These are phyloP conservation scores for Wickerhamomyces queroliae DNA, from an alignment of 805 yeast species.

Conservation along the genomic window DNA sequence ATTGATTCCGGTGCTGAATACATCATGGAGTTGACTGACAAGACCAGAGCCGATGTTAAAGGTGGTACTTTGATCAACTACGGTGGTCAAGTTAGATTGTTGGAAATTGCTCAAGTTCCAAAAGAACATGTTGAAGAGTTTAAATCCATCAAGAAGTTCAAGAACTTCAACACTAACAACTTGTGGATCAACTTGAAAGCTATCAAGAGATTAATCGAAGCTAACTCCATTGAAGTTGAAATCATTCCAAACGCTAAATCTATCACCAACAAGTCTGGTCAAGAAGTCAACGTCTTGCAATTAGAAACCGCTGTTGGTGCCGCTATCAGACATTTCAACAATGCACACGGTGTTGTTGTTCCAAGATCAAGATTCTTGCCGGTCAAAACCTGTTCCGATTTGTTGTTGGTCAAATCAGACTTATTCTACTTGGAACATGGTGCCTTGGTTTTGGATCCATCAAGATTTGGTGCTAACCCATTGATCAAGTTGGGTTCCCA, in stretches of 20 bases:
- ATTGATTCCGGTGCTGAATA: conserved; percentile 87
- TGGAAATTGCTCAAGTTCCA: conserved; percentile 98
- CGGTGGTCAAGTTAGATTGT: conserved; percentile 87
- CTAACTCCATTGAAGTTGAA: conserved; percentile 78
- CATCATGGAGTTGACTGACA: conserved; percentile 97
- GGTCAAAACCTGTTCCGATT: conserved; percentile 94
- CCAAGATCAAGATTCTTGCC: conserved; percentile 98
- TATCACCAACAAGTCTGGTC: conserved; percentile 59
- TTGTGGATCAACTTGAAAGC: conserved; percentile 96
- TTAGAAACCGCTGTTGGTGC: conserved; percentile 99
- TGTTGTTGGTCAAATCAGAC: conserved; percentile 92
- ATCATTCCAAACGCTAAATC: conserved; percentile 94
- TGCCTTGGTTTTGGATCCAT: conserved; percentile 74
- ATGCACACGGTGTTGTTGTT: conserved; percentile 96
- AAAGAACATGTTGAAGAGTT: conserved; percentile 97
- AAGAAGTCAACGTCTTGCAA: conserved; percentile 84
- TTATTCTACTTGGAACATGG: conserved; percentile 89
- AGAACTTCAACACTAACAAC: conserved; percentile 96
- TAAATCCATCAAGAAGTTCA: conserved; percentile 95
- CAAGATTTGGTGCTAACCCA: conserved; percentile 88
- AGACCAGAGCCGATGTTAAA: conserved; percentile 98
- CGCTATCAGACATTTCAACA: conserved; percentile 90
- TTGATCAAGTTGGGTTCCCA: conserved; percentile 94
- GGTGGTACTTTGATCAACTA: conserved; percentile 98
- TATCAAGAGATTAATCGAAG: conserved; percentile 84